Base-by-base conservation (phyloP, 2,329 filamentous ascomycete genomes). In the Sordariomycetes sp. region DNA sequence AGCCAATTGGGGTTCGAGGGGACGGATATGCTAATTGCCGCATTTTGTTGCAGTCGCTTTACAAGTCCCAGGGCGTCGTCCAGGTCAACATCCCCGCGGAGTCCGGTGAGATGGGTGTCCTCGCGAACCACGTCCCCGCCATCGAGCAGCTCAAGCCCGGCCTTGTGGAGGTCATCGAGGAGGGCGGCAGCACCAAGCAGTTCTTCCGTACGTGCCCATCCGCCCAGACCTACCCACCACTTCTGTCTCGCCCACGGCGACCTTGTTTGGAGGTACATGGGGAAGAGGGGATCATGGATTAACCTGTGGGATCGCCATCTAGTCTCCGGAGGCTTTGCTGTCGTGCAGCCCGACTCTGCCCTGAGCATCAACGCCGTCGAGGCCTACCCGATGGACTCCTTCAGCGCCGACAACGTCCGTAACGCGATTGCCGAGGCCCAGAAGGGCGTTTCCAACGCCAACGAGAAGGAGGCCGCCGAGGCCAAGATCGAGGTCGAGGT, bases 401-500 rank as follows among this genome's bases (percentile, higher is more conserved):
- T 99, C 82, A 96, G 89, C 81, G 79, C 85, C 66, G 94, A 97
- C 63, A 86, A 89, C 65, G 89, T 99, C 74, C 85, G 83, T 71
- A 84, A 87, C 71, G 93, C 97, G 80, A 90, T 97, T 68, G 77
- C 89, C 61, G 94, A 99, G 80, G 91, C 92, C 65, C 90, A 96
- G 79, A 97, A 97, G 86, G 87, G 97, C 71, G 91, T 87, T 68
- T 85, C 78, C 73, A 85, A 80, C 71, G 94, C 93, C 70, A 97
- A 90, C 75, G 94, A 97, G 84, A 87, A 91, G 78, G 94, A 97
- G 71, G 89, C 97, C 76, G 93, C 93, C 64, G 94, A 99, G 85
- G 94, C 94, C 66, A 97, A 97, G 85, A 93, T 99, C 73, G 93
- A 97, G 83, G 79, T 99, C 67, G 94, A 99, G 90, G 93, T 96